A percentile compares a stretch with the other conserved stretches of the same genome.
Conservation (phyloP, 108 stramenopile species). For the Pseudonitzschia pungens region DNA sequence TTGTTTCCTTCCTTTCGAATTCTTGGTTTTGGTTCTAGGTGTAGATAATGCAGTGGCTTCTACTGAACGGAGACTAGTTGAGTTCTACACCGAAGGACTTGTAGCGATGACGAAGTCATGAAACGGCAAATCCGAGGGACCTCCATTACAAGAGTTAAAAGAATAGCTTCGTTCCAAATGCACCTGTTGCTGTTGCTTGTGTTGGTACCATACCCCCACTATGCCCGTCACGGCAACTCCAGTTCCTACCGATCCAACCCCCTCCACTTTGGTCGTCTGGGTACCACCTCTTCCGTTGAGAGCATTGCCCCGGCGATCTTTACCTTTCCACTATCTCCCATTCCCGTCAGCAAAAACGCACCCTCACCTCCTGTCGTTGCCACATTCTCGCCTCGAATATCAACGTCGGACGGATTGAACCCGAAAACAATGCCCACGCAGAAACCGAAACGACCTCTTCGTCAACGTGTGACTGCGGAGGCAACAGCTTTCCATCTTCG, state of each 20-base stretch:
- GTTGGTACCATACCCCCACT: not conserved
- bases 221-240: not conserved
- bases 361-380: not conserved
- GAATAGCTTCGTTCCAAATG: not conserved
- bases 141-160: not conserved
- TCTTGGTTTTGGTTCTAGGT: not conserved
- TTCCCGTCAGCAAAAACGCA: not conserved
- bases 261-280: too few relatives aligned
- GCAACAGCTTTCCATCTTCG: too few relatives aligned
- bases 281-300: not conserved
- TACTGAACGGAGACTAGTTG: not conserved
- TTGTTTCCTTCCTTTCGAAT: not conserved
- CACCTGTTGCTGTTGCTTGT: too few relatives aligned
- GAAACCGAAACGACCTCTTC: not conserved
- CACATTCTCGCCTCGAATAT: not conserved
- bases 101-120: not conserved
- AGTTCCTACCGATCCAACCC: not conserved
- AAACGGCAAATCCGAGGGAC: not conserved
- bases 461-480: not conserved
- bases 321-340: not conserved
- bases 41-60: not conserved
- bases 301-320: not conserved
- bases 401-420: not conserved
- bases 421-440: not conserved
- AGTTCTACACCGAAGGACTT: not conserved